Evolutionary conservation across 331 rosid genomes (phyloP), one percentile per base, ranked within the genome.

Genomic region (Spiraea crenata): DNA sequence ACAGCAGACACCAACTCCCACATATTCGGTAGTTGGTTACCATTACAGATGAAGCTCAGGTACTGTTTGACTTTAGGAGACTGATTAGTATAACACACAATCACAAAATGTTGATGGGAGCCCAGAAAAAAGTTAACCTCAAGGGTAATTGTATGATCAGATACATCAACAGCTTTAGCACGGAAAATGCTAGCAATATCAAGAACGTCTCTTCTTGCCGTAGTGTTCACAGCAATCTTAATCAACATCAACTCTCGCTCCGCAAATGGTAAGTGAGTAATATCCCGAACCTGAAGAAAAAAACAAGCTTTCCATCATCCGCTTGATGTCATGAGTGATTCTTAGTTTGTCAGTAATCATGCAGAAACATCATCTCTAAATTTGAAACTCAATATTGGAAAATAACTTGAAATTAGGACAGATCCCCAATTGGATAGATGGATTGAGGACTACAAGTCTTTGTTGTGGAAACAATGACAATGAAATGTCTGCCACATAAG

Each of bases 171-270:
- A 48, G 98, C 97, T 78, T 52, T 88, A 61, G 93, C 99, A 63
- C 98, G 89, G 78, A 95, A 95, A 82, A 95, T 95, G 80, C 84
- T 78, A 80, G 99, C 99, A 75, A 95, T 82, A 76, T 95, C 99
- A 12, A 95, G 99, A 74, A 95, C 99, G 73, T 89, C 97, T 70
- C 96, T 89, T 64, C 98, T 80, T 40, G 99, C 99, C 70, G 90
- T 78, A 85, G 96, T 68, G 75, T 95, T 95, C 60, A 82, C 98
- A 19, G 98, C 96, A 79, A 95, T 84, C 84, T 95, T 95, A 83
- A 91, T 86, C 83, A 95, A 76, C 97, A 91, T 95, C 80, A 95
- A 77, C 75, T 91, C 99, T 81, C 98, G 79, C 84, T 95, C 98
- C 37, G 99, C 91, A 82, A 95, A 95, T 20, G 99, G 98, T 77